phyloP scores from a whole-genome alignment of 805 yeast genomes.

The Kluyveromyces starmeri region DNA sequence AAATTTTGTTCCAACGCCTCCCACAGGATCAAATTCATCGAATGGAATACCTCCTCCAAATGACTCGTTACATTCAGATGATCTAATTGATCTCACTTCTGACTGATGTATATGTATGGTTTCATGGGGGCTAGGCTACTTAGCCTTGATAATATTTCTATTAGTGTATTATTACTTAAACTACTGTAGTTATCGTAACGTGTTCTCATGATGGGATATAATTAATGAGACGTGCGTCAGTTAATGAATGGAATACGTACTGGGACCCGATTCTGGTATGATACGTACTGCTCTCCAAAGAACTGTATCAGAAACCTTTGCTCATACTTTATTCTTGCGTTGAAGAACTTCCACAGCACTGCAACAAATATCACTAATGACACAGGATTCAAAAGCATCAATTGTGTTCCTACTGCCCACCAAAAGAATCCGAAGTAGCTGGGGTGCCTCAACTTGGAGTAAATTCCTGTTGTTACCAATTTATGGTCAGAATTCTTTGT shows the following conservation, averaged over 20 bases:
- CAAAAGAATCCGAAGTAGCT: constrained; percentile 84
- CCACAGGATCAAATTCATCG: neutral
- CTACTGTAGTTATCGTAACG: no score
- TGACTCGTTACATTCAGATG: constrained; percentile 6
- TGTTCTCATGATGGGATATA: no score
- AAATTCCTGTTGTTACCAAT: constrained; percentile 69
- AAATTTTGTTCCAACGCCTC: neutral
- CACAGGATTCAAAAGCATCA: constrained; percentile 59
- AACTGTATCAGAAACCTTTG: constrained; percentile 56
- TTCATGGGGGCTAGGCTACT: no score
- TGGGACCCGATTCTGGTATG: constrained; percentile 41
- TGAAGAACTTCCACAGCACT: constrained; percentile 65
- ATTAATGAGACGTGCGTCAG: no score
- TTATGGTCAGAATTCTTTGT: constrained; percentile 45
- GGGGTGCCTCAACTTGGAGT: constrained; percentile 68
- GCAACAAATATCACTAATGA: constrained; percentile 43
- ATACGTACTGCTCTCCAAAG: constrained; percentile 58
- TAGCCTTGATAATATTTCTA: no score
- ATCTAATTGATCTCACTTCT: constrained; percentile 22
- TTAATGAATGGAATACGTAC: constrained; percentile 59
- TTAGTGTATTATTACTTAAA: no score
- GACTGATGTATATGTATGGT: no score
- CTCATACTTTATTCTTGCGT: constrained; percentile 57
- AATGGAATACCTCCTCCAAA: neutral
- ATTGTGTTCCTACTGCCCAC: constrained; percentile 88